phyloP scores from a whole-genome alignment of 78 protist species.

The Dictyostelium citrinum region DNA sequence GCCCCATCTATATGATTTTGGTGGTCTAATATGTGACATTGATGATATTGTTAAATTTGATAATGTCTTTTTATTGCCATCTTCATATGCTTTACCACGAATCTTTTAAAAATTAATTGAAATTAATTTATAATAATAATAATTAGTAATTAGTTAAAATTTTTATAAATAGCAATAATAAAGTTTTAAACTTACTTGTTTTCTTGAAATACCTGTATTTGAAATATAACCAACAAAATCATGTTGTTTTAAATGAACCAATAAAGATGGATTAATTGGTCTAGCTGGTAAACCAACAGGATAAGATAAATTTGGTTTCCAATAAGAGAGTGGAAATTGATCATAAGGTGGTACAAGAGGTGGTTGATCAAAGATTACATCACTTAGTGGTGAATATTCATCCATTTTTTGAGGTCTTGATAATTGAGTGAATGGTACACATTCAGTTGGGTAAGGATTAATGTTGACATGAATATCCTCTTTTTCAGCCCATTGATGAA shows the following conservation, averaged over 20 bases:
- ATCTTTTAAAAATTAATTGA: too few relatives aligned
- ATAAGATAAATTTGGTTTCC: conserved; percentile 71
- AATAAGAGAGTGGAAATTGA: background rate
- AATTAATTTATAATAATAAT: too few relatives aligned
- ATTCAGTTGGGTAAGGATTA: conserved; percentile 22
- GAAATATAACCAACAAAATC: conserved; percentile 74
- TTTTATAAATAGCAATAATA: background rate
- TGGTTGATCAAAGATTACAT: conserved; percentile 16
- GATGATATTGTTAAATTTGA: conserved; percentile 38
- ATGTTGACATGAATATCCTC: conserved; percentile 51
- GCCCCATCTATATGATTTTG: conserved; percentile 56
- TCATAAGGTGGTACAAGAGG: background rate
- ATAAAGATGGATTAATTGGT: conserved; percentile 30
- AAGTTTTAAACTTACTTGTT: conserved; percentile 21
- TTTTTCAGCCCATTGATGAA: conserved; percentile 75
- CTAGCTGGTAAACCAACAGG: conserved; percentile 52
- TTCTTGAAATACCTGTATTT: conserved; percentile 53
- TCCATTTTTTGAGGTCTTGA: conserved; percentile 14
- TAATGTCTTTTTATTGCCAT: conserved; percentile 32
- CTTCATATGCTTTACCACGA: conserved; percentile 57
- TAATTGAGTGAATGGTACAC: conserved; percentile 26
- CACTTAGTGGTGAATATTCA: conserved; percentile 27
- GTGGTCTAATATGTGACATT: conserved; percentile 66
- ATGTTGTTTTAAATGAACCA: conserved; percentile 52
- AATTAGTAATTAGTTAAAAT: background rate